Evolutionary conservation across 73 alveolate species (phyloP).

Genomic region (Uronychia binucleata): DNA sequence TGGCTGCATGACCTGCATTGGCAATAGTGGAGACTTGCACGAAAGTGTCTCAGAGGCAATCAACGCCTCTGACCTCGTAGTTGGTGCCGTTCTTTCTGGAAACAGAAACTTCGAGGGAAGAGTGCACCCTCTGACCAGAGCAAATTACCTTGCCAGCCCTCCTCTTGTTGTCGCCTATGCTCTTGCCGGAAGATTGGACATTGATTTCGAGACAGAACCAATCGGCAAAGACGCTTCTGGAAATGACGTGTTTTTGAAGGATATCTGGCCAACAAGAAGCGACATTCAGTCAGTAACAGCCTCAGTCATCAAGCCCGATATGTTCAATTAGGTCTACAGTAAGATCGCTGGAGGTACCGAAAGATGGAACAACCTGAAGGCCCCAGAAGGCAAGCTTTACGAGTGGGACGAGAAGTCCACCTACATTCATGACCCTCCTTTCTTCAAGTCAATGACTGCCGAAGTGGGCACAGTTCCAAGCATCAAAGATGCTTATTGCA

Average conservation of each 20-base stretch:
- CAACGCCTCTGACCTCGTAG: slow-evolving; percentile 79
- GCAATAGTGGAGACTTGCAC: slow-evolving; percentile 90
- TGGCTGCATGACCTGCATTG: slow-evolving; percentile 96
- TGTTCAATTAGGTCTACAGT: slow-evolving; percentile 83
- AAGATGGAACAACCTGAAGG: slow-evolving; percentile 86
- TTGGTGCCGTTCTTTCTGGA: slow-evolving; percentile 88
- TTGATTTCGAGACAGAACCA: slow-evolving; percentile 90
- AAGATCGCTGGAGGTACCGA: slow-evolving; percentile 85
- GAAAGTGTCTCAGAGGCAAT: slow-evolving; percentile 75
- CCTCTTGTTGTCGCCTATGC: slow-evolving; percentile 96
- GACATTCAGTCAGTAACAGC: slow-evolving; percentile 63
- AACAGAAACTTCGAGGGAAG: slow-evolving; percentile 94
- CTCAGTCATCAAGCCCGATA: slow-evolving; percentile 80
- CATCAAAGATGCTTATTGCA: slow-evolving; percentile 72
- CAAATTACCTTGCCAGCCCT: slow-evolving; percentile 92
- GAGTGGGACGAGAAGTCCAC: slow-evolving; percentile 86
- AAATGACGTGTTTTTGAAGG: slow-evolving; percentile 84
- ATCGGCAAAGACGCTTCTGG: slow-evolving; percentile 84
- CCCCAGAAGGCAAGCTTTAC: slow-evolving; percentile 76
- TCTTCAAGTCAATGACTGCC: slow-evolving; percentile 74
- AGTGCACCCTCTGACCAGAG: slow-evolving; percentile 93
- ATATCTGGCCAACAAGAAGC: slow-evolving; percentile 93
- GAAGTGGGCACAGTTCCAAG: slow-evolving; percentile 54
- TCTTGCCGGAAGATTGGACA: slow-evolving; percentile 88
- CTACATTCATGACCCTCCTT: slow-evolving; percentile 93